phyloP scores from a whole-genome alignment of 768 basidiomycete genomes.

The Naganishia kalamii region DNA sequence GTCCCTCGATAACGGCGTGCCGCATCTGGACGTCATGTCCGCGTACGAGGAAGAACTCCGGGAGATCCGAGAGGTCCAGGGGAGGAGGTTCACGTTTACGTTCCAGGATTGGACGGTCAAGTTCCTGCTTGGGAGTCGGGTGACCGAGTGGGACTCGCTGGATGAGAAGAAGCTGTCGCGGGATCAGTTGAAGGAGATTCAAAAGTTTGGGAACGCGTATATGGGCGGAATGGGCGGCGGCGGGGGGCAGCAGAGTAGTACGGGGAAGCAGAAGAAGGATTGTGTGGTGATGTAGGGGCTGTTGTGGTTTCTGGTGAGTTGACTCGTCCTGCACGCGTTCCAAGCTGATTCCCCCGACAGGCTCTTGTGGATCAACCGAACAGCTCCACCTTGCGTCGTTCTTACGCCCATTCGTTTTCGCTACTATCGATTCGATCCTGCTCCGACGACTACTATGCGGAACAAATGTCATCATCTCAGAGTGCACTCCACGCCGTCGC shows the following conservation, averaged over 20 bases:
- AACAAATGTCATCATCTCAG: too few species aligned
- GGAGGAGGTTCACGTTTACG: conserved; percentile 24
- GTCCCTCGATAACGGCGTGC: conserved; percentile 28
- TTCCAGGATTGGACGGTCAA: conserved; percentile 29
- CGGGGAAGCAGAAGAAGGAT: conserved; percentile 25
- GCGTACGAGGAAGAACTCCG: conserved; percentile 27
- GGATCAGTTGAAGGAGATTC: conserved; percentile 26
- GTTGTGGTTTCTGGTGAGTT: background rate
- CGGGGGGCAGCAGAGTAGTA: background rate
- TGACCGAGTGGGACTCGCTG: conserved; percentile 27
- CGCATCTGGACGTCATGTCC: conserved; percentile 30
- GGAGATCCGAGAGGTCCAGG: conserved; percentile 26
- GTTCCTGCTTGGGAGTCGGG: conserved; percentile 24
- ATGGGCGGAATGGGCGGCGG: conserved; percentile 11
- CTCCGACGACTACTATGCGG: too few species aligned
- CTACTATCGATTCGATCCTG: too few species aligned
- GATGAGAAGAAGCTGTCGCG: conserved; percentile 26
- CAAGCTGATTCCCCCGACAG: too few species aligned
- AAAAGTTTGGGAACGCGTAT: conserved; percentile 28
- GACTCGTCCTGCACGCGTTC: background rate
- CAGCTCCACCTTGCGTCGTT: background rate
- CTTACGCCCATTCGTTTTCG: background rate
- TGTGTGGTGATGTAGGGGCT: conserved; percentile 26
- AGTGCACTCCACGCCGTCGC: too few species aligned
- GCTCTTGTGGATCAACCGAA: too few species aligned